Percentiles rank a stretch among this genome's conserved stretches.
Evolutionary conservation across 1,139 yeast species (phyloP).

Genomic region (Debaryomycetaceae sp.): DNA sequence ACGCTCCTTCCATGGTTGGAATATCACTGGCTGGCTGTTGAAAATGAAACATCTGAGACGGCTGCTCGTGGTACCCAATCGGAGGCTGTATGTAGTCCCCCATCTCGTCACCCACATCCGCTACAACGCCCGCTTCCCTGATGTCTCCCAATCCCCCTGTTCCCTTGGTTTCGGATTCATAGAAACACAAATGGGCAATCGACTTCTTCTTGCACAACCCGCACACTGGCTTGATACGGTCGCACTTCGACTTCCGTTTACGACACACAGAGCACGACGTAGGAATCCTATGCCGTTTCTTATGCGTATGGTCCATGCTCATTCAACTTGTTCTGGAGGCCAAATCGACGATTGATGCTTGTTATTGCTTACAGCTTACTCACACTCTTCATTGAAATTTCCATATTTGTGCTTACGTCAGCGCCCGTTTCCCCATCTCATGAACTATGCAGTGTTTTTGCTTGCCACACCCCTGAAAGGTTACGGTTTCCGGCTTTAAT

Average conservation of each 20-base stretch:
- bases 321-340: not conserved
- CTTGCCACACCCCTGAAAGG: too few species aligned
- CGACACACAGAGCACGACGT: conserved; percentile 48
- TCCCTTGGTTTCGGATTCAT: conserved; percentile 37
- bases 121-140: not conserved
- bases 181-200: conserved; percentile 69
- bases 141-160: not conserved
- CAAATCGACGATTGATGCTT: too few species aligned
- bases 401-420: not conserved
- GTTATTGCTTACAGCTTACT: too few species aligned
- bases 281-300: conserved; percentile 40
- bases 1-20: not conserved
- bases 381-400: not conserved
- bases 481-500: too few species aligned
- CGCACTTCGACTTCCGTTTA: conserved; percentile 51
- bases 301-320: conserved; percentile 23
- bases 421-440: not conserved
- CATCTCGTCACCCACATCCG: conserved; percentile 8
- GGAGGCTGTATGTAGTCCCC: conserved; percentile 1
- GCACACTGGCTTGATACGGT: conserved; percentile 65
- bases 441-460: not conserved
- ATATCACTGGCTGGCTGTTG: not conserved
- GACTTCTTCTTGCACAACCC: conserved; percentile 70
- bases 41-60: conserved; percentile 4
- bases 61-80: not conserved